A percentile compares a stretch with the other conserved stretches of the same genome.
Conservation (phyloP, 495 filamentous ascomycete species). For the Neurospora hispaniola region DNA sequence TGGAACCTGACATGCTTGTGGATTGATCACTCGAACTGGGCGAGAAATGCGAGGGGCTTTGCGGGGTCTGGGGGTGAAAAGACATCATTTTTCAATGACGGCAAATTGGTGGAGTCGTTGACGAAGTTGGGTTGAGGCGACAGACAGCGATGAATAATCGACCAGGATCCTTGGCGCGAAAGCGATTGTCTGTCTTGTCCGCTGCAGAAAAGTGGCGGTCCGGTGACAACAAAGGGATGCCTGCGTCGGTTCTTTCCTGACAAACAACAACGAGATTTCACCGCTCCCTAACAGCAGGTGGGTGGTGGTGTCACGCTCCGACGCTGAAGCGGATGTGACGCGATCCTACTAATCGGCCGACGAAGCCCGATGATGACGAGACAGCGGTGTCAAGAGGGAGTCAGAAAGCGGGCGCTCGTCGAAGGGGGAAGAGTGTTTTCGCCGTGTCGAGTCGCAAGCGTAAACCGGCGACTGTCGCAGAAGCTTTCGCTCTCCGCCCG, state of each 20-base stretch:
- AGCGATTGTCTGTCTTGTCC: neutral
- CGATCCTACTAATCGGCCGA: neutral
- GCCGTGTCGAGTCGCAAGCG: slow-evolving; percentile 28
- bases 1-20: slow-evolving; percentile 35
- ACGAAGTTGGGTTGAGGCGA: slow-evolving; percentile 9
- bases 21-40: slow-evolving; percentile 33
- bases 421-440: slow-evolving; percentile 20
- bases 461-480: slow-evolving; percentile 10
- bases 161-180: slow-evolving; percentile 6
- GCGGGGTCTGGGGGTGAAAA: slow-evolving; percentile 49
- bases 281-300: neutral
- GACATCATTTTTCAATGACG: slow-evolving; percentile 34
- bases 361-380: neutral
- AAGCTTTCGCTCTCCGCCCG: slow-evolving; percentile 3
- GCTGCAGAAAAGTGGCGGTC: slow-evolving; percentile 3
- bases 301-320: neutral
- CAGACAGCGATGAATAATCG: slow-evolving; percentile 4
- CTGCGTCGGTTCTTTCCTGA: neutral
- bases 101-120: slow-evolving; percentile 4
- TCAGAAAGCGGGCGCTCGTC: slow-evolving; percentile 9
- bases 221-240: neutral
- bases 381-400: slow-evolving; percentile 7
- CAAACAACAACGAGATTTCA: neutral
- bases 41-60: slow-evolving; percentile 46
- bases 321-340: neutral